phyloP scores from a whole-genome alignment of 1,139 yeast species.

The Zygoascus meyerae region DNA sequence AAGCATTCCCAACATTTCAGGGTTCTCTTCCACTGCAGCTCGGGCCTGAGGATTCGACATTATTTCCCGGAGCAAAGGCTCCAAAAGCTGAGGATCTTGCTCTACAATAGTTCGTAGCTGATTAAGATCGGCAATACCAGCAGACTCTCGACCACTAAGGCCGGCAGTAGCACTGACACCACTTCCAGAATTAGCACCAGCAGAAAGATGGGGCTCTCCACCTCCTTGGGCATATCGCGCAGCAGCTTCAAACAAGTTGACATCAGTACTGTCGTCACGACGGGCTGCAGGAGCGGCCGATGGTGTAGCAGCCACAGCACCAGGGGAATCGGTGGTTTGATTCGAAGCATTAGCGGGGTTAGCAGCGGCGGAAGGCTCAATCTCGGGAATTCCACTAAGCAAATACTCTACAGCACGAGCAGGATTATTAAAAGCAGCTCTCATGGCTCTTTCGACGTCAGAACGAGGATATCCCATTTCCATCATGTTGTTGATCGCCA shows the following conservation, averaged over 20 bases:
- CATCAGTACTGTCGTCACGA: conserved; percentile 21
- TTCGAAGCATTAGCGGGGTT: conserved; percentile 24
- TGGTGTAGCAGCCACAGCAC: conserved; percentile 38
- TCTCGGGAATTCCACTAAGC: conserved; percentile 82
- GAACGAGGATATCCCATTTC: conserved; percentile 94
- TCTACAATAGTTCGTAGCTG: conserved; percentile 8
- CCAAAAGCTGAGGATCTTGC: conserved; percentile 9
- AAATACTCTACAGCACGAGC: conserved; percentile 97
- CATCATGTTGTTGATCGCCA: conserved; percentile 72
- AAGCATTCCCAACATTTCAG: conserved; percentile 10
- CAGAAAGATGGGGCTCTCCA: conserved; percentile 28
- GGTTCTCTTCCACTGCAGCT: conserved; percentile 8
- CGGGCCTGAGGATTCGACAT: conserved; percentile 9
- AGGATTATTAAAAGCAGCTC: conserved; percentile 96
- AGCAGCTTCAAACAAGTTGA: conserved; percentile 32
- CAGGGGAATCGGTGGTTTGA: conserved; percentile 50
- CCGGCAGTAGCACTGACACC: conserved; percentile 19
- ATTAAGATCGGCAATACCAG: conserved; percentile 15
- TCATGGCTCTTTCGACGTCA: conserved; percentile 82
- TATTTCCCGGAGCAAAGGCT: conserved; percentile 7
- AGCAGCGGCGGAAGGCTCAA: conserved; percentile 21
- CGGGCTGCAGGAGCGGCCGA: conserved; percentile 21
- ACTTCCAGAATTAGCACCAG: conserved; percentile 29
- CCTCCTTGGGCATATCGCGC: conserved; percentile 26
- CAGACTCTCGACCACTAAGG: conserved; percentile 26